These are phyloP conservation scores for Sphaerulina musiva DNA, from an alignment of 2,329 filamentous ascomycete species.

Conservation along the genomic window DNA sequence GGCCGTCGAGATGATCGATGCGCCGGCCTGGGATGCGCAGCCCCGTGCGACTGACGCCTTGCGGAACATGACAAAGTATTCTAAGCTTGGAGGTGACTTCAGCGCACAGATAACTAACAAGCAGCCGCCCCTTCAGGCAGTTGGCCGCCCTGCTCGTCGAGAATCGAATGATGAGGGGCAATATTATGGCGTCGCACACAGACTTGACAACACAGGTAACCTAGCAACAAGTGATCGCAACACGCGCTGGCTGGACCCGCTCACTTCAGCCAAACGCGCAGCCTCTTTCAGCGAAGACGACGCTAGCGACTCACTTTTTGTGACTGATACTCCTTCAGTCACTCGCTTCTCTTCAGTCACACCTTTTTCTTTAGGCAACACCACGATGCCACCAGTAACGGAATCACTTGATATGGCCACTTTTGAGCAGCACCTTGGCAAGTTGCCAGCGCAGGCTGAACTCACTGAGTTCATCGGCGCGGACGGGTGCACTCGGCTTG, in stretches of 20 bases:
- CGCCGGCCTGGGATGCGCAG: too few relatives aligned
- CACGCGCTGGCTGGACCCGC: too few relatives aligned
- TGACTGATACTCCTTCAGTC: background rate
- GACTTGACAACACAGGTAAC: background rate
- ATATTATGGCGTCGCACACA: background rate
- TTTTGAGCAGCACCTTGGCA: background rate
- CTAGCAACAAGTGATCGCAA: too few relatives aligned
- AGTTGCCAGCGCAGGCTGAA: background rate
- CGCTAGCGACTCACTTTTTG: background rate
- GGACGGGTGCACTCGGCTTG: background rate
- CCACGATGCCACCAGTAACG: background rate
- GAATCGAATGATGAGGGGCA: background rate
- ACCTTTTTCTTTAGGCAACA: background rate
- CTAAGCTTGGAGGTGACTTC: background rate
- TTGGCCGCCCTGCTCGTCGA: background rate
- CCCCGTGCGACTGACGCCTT: background rate
- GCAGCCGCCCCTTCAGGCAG: background rate
- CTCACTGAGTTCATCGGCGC: background rate
- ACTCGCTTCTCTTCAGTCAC: too few relatives aligned
- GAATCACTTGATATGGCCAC: background rate
- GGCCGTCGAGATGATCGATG: too few relatives aligned
- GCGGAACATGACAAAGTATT: background rate
- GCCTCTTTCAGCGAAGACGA: background rate
- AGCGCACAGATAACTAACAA: background rate
- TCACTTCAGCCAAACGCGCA: too few relatives aligned